Percentiles rank a stretch among this genome's conserved stretches.
These are phyloP conservation scores for Phytophthora sojae DNA, from an alignment of 352 stramenopile genomes.

Conservation along the genomic window DNA sequence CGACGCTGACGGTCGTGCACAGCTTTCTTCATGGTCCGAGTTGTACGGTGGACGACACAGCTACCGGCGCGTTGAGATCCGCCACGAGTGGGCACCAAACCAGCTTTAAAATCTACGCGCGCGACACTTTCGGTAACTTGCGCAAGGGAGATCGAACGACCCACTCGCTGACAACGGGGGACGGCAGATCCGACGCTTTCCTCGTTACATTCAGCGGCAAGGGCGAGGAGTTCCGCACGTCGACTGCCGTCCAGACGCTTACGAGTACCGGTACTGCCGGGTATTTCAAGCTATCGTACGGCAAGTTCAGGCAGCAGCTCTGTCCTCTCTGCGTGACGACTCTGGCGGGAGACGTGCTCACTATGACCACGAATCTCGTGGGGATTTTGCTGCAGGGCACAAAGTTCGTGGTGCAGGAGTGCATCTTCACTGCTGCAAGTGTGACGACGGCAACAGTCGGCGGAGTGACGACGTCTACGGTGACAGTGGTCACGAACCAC, in stretches of 20 bases:
- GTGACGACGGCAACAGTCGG: slow-evolving; percentile 50
- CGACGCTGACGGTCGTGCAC: slow-evolving; percentile 91
- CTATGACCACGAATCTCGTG: slow-evolving; percentile 66
- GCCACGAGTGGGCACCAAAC: slow-evolving; percentile 89
- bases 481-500: slow-evolving; percentile 68
- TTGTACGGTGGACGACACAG: slow-evolving; percentile 86
- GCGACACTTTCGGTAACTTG: slow-evolving; percentile 95
- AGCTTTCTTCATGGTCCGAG: slow-evolving; percentile 85
- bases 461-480: slow-evolving; percentile 42
- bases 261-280: slow-evolving; percentile 43
- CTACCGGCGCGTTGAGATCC: slow-evolving; percentile 67
- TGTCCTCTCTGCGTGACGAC: slow-evolving; percentile 66
- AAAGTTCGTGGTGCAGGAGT: slow-evolving; percentile 78
- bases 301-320: slow-evolving; percentile 57
- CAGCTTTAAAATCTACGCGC: slow-evolving; percentile 87
- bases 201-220: slow-evolving; percentile 81
- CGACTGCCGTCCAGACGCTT: slow-evolving; percentile 89
- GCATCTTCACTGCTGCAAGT: slow-evolving; percentile 65
- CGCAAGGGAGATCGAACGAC: slow-evolving; percentile 75
- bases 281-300: slow-evolving; percentile 81
- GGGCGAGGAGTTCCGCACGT: slow-evolving; percentile 82
- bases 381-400: slow-evolving; percentile 56
- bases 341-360: slow-evolving; percentile 60
- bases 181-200: slow-evolving; percentile 93
- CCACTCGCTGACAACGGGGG: slow-evolving; percentile 73